Conservation (phyloP, 2,329 filamentous ascomycete species). For the Sarocladiaceae sp. region DNA sequence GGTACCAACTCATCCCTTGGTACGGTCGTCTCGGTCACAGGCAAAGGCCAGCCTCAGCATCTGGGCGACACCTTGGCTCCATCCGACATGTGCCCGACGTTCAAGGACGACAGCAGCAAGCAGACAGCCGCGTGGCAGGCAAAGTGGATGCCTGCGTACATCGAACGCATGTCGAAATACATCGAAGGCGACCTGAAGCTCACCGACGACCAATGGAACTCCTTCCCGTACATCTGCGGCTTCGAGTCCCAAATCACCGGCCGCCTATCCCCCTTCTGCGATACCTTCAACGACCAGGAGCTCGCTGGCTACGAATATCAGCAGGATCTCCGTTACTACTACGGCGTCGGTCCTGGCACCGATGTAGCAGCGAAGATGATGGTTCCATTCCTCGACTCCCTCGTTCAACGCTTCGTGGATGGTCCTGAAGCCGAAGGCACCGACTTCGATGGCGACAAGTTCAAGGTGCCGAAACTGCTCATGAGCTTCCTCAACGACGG, state of each 20-base stretch:
- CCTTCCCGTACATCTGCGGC: slow-evolving; percentile 66
- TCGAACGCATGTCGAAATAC: slow-evolving; percentile 47
- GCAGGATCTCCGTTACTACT: slow-evolving; percentile 66
- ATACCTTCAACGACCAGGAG: slow-evolving; percentile 57
- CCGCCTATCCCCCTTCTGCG: slow-evolving; percentile 56
- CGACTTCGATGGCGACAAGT: slow-evolving; percentile 39
- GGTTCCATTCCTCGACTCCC: slow-evolving; percentile 53
- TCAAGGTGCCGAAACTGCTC: slow-evolving; percentile 51
- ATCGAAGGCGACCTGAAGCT: slow-evolving; percentile 53
- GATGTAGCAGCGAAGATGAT: slow-evolving; percentile 53
- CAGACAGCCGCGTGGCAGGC: slow-evolving; percentile 42
- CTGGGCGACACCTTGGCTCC: slow-evolving; percentile 61
- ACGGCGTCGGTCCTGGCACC: slow-evolving; percentile 56
- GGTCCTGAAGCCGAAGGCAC: slow-evolving; percentile 47
- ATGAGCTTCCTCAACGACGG: slow-evolving; percentile 63
- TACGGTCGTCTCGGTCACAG: slow-evolving; percentile 54
- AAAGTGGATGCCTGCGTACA: slow-evolving; percentile 49
- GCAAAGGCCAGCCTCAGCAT: slow-evolving; percentile 43
- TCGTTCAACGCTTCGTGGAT: slow-evolving; percentile 47
- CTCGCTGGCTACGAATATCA: slow-evolving; percentile 61
- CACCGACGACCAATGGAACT: slow-evolving; percentile 45
- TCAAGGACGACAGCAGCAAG: slow-evolving; percentile 49
- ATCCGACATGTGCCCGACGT: slow-evolving; percentile 59
- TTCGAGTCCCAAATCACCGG: slow-evolving; percentile 67
- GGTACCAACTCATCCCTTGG: slow-evolving; percentile 52